These are phyloP conservation scores for Botryotinia calthae DNA, from an alignment of 2,329 filamentous ascomycete genomes.

Conservation along the genomic window DNA sequence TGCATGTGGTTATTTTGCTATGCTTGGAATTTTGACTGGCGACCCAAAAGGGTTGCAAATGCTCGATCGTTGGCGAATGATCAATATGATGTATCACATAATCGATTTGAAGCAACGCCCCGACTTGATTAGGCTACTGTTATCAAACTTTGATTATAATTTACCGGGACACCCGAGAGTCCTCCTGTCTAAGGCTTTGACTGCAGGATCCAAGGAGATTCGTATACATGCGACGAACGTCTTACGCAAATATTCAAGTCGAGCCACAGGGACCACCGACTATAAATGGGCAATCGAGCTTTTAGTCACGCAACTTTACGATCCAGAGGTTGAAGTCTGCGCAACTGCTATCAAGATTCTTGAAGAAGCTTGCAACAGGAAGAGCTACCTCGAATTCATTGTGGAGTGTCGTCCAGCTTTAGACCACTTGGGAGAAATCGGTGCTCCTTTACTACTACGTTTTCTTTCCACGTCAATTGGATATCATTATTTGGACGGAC, in stretches of 20 bases:
- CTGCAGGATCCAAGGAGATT: slow-evolving; percentile 85
- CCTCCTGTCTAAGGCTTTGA: slow-evolving; percentile 89
- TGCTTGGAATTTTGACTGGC: slow-evolving; percentile 82
- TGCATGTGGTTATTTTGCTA: slow-evolving; percentile 88
- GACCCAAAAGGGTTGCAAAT: slow-evolving; percentile 82
- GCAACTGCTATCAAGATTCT: slow-evolving; percentile 95
- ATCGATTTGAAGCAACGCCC: slow-evolving; percentile 86
- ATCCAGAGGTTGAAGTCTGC: slow-evolving; percentile 95
- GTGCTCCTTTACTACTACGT: slow-evolving; percentile 83
- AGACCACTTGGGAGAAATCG: slow-evolving; percentile 95
- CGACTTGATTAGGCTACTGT: slow-evolving; percentile 82
- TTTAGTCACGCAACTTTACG: slow-evolving; percentile 97
- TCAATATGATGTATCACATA: slow-evolving; percentile 99
- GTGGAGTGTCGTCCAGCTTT: slow-evolving; percentile 93
- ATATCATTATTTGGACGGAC: slow-evolving; percentile 92
- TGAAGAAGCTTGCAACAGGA: slow-evolving; percentile 94
- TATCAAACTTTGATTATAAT: slow-evolving; percentile 90
- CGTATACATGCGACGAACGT: slow-evolving; percentile 86
- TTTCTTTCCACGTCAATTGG: slow-evolving; percentile 96
- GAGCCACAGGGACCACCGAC: slow-evolving; percentile 55
- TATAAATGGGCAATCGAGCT: slow-evolving; percentile 96
- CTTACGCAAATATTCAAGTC: slow-evolving; percentile 79
- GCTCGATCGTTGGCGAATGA: slow-evolving; percentile 94
- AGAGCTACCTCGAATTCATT: slow-evolving; percentile 87
- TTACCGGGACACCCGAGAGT: slow-evolving; percentile 86